Conservation (phyloP, 192 early-diverging fungal species). For the Linnemannia schmuckeri region DNA sequence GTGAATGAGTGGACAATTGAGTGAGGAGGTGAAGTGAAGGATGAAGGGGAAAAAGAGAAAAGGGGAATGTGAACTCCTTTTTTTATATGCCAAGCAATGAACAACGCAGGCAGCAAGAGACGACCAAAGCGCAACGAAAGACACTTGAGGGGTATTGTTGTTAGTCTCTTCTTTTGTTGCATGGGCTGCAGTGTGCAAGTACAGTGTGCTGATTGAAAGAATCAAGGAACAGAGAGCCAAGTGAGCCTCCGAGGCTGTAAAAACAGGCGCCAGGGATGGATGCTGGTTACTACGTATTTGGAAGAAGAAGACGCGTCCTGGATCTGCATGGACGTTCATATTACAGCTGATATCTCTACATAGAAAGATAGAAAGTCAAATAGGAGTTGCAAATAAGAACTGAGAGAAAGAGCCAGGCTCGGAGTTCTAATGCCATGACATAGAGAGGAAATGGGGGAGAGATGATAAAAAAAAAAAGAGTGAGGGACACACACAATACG, state of each 20-base stretch:
- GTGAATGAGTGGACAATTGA: neutral
- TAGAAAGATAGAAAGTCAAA: neutral
- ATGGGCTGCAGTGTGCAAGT: neutral
- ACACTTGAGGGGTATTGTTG: neutral
- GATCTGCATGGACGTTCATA: neutral
- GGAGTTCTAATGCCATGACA: conserved; percentile 1
- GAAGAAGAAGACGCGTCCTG: neutral
- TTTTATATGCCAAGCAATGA: neutral
- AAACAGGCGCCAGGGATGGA: neutral
- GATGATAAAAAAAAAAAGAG: neutral
- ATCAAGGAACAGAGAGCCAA: neutral
- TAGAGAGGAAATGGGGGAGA: neutral
- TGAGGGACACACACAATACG: neutral
- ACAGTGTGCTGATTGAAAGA: neutral
- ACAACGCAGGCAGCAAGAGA: neutral
- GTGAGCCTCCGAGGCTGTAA: neutral
- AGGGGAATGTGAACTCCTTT: conserved; percentile 12
- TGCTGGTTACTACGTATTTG: neutral
- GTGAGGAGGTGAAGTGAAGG: neutral
- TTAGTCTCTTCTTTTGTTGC: neutral
- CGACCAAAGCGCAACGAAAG: neutral
- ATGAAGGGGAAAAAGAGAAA: neutral
- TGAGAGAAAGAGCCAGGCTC: neutral
- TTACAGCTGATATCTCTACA: neutral
- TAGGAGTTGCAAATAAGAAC: conserved; percentile 2